These are phyloP conservation scores for Pilaira anomala DNA, from an alignment of 192 early-diverging fungal genomes.

Conservation along the genomic window DNA sequence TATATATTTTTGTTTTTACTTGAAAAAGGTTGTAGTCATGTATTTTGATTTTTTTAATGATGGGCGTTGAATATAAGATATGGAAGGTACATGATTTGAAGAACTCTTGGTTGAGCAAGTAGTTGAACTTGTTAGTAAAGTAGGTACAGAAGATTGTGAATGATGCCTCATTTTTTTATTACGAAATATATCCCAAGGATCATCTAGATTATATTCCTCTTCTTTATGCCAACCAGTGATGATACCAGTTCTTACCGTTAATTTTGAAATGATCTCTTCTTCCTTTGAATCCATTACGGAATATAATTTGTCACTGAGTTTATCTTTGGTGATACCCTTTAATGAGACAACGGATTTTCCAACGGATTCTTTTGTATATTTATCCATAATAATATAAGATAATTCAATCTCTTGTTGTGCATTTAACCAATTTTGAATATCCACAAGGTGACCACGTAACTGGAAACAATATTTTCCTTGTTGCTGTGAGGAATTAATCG, in stretches of 20 bases:
- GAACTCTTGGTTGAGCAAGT: conserved; percentile 10
- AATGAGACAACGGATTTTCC: conserved; percentile 5
- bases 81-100: background rate
- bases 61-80: too few species aligned
- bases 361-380: conserved; percentile 10
- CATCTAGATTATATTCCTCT: background rate
- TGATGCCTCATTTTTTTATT: conserved; percentile 23
- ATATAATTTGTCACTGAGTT: background rate
- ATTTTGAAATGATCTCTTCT: conserved; percentile 14
- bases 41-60: too few species aligned
- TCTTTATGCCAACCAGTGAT: conserved; percentile 31
- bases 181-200: conserved; percentile 20
- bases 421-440: conserved; percentile 29
- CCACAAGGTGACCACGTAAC: conserved; percentile 26
- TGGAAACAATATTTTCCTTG: conserved; percentile 18
- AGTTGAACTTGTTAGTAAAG: conserved; percentile 12
- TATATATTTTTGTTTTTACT: conserved; percentile 1
- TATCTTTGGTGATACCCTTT: background rate
- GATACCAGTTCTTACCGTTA: conserved; percentile 28
- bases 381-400: conserved; percentile 13
- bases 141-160: conserved; percentile 12
- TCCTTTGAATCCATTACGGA: background rate
- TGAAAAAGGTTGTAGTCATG: too few species aligned
- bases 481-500: conserved; percentile 9
- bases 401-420: conserved; percentile 7